Evolutionary conservation across 257 asterid genomes (phyloP).

Genomic region (Solanum virginianum): DNA sequence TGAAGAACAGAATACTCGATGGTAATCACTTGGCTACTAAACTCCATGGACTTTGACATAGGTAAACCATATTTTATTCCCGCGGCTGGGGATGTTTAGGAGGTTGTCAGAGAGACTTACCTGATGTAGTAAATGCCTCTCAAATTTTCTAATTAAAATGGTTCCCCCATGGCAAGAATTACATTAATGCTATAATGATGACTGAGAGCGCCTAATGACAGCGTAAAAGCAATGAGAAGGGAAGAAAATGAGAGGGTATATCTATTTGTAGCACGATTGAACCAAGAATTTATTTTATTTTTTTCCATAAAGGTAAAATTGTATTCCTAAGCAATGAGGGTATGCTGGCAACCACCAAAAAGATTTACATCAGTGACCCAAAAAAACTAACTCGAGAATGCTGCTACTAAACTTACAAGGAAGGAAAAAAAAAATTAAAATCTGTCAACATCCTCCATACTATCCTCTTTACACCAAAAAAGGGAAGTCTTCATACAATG

Average conservation of each 20-base stretch:
- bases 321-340: too few species aligned
- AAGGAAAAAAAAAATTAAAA: too few species aligned
- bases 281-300: neutral
- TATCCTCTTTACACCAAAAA: too few species aligned
- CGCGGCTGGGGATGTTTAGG: neutral
- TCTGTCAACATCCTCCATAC: too few species aligned
- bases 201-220: neutral
- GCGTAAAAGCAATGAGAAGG: neutral
- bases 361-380: too few species aligned
- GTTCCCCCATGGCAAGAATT: neutral
- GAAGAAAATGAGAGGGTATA: neutral
- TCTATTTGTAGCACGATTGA: neutral
- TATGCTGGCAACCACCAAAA: too few species aligned
- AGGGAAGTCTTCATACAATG: too few species aligned
- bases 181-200: too few species aligned
- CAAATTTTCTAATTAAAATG: neutral
- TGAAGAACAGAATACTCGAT: neutral
- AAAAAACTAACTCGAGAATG: too few species aligned
- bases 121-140: neutral
- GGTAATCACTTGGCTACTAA: neutral
- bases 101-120: neutral
- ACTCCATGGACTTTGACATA: neutral
- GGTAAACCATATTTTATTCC: neutral
- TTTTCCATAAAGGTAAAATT: too few species aligned
- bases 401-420: too few species aligned